phyloP scores from a whole-genome alignment of 2,329 filamentous ascomycete genomes.

The Penicillium sumatraense region DNA sequence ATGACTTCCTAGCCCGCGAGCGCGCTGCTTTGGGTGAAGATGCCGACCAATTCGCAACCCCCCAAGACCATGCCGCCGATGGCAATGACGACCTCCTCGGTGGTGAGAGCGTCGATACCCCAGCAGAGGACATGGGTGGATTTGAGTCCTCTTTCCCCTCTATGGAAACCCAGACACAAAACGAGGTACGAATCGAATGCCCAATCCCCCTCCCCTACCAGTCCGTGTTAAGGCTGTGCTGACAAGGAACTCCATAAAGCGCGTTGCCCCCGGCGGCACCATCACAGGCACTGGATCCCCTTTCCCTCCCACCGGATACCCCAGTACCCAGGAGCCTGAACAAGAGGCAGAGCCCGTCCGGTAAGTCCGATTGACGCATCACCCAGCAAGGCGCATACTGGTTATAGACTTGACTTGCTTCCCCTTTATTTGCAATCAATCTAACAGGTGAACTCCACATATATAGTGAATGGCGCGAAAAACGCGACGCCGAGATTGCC shows the following conservation, averaged over 20 bases:
- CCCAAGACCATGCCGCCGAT: conserved; percentile 65
- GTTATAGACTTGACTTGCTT: not conserved
- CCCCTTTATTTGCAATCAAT: not conserved
- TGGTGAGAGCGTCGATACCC: conserved; percentile 50
- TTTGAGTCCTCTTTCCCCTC: conserved; percentile 94
- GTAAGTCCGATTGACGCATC: conserved; percentile 35
- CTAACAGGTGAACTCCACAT: conserved; percentile 12
- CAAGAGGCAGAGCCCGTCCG: conserved; percentile 87
- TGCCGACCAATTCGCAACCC: conserved; percentile 83
- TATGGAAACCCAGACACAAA: conserved; percentile 69
- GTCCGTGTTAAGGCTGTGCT: conserved; percentile 13
- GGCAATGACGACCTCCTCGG: conserved; percentile 73
- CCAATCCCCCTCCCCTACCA: not conserved
- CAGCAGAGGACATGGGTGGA: conserved; percentile 55
- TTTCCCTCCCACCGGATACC: conserved; percentile 58
- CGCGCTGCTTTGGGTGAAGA: conserved; percentile 90
- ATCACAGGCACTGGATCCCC: conserved; percentile 74
- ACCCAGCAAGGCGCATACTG: conserved; percentile 11
- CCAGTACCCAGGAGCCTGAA: conserved; percentile 64
- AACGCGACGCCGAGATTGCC: conserved; percentile 78
- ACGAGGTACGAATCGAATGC: conserved; percentile 62
- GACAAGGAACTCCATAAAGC: conserved; percentile 49
- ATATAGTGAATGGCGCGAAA: conserved; percentile 80
- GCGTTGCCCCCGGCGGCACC: conserved; percentile 73
- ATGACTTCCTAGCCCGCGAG: conserved; percentile 90